Conservation (phyloP, 2,329 filamentous ascomycete genomes). For the Podosphaera leucotricha region DNA sequence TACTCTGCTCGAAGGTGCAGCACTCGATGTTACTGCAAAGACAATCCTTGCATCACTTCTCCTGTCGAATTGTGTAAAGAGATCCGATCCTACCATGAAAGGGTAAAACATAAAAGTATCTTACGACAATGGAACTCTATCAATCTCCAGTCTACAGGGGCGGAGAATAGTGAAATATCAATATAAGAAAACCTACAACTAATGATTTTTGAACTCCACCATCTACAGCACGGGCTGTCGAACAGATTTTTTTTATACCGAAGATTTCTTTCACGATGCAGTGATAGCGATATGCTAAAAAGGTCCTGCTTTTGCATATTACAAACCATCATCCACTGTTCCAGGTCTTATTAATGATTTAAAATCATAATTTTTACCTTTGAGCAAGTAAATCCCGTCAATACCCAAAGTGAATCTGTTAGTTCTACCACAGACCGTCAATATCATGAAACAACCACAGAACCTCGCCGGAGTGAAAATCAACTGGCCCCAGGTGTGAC, state of each 20-base stretch:
- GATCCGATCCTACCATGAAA: not conserved
- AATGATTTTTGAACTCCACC: not conserved
- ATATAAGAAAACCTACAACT: not conserved
- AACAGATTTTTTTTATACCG: not conserved
- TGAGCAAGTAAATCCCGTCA: not conserved
- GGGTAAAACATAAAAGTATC: constrained; percentile 1
- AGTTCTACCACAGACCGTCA: not conserved
- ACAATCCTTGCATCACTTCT: not conserved
- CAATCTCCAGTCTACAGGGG: not conserved
- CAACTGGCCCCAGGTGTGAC: not conserved
- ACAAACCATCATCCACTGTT: not conserved
- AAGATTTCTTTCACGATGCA: not conserved
- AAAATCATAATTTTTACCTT: not conserved
- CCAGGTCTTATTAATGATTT: constrained; percentile 1
- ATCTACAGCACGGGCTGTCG: not conserved
- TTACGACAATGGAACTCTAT: constrained; percentile 1
- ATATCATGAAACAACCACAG: not conserved
- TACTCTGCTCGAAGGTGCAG: not conserved
- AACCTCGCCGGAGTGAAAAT: not conserved
- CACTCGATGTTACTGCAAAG: not conserved
- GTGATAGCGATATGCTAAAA: not conserved
- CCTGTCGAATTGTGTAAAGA: not conserved
- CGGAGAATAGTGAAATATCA: not conserved
- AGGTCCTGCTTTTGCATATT: constrained; percentile 1
- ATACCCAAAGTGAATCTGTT: not conserved